These are phyloP conservation scores for Nicotiana knightiana DNA, from an alignment of 257 asterid genomes.

Conservation along the genomic window DNA sequence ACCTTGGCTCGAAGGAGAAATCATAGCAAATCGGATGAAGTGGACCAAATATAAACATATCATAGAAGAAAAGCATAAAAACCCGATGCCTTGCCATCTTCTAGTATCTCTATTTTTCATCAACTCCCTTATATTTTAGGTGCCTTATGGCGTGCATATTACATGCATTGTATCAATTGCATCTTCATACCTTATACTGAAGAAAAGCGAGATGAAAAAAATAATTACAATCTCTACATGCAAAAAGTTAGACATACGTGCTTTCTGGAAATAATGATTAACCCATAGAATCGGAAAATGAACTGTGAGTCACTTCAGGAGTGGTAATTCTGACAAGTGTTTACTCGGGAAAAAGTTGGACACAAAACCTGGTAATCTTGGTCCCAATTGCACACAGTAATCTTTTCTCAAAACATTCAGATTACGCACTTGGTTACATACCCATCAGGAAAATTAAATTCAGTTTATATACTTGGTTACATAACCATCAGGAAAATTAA, in stretches of 20 bases:
- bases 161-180: neutral
- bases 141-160: neutral
- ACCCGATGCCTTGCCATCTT: neutral
- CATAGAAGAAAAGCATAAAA: neutral
- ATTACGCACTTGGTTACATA: neutral
- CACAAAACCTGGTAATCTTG: neutral
- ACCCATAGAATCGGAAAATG: neutral
- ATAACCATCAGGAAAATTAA: neutral
- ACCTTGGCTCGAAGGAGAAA: neutral
- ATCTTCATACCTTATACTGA: neutral
- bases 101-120: neutral
- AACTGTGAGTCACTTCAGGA: neutral
- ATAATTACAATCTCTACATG: neutral
- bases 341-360: neutral
- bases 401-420: neutral
- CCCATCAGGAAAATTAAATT: neutral
- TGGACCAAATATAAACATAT: neutral
- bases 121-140: neutral
- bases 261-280: neutral
- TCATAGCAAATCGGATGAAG: neutral
- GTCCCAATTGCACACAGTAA: neutral
- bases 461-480: neutral
- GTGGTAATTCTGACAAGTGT: neutral
- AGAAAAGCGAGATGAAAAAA: neutral
- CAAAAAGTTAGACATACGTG: neutral